Base-by-base conservation (phyloP, 192 early-diverging fungal genomes). In the Linderina pennispora region DNA sequence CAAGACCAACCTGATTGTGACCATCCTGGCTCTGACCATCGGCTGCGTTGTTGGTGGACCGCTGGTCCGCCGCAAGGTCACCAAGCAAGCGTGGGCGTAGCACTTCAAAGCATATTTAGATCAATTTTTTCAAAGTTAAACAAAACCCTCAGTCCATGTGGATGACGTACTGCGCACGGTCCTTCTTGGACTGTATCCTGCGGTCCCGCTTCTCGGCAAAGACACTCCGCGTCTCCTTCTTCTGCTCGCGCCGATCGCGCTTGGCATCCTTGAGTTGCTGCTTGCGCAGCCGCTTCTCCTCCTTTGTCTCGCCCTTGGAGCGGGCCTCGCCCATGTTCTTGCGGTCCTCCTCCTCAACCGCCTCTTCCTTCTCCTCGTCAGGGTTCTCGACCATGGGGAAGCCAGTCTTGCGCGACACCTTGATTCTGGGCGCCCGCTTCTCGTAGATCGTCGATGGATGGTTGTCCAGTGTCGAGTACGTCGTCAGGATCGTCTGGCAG, bases 381-480 rank as follows among this genome's bases (percentile, higher is more conserved):
- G 49, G 59, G 13, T 41, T 37, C 17, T 69, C 62, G 1, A 75
- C 74, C 18, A 88, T 56, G 0, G 85, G 86, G 75, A 88, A 74
- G 10, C 83, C 85, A 0, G 82, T 80, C 71, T 82, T 86, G 49
- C 76, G 77, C 62, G 81, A 78, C 46, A 88, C 79, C 36, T 70
- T 75, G 58, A 89, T 74, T 33, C 86, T 53, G 54, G 80, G 62
- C 52, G 74, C 22, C 45, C 53, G 36, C 45, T 57, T 24, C 55
- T 92, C 90, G 26, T 75, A 63, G 56, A 98, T 94, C 32, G 89
- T 56, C 22, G 72, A 66, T 4, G 95, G 92, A 44, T 90, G 88
- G 62, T 98, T 96, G 58, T 96, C 92, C 46, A 94, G 77, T 64
- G 92, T 95, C 35, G 91, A 90, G 66, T 94, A 92, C 3, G 90